Base-by-base conservation (phyloP, 192 early-diverging fungal genomes). In the Diversispora epigaea region DNA sequence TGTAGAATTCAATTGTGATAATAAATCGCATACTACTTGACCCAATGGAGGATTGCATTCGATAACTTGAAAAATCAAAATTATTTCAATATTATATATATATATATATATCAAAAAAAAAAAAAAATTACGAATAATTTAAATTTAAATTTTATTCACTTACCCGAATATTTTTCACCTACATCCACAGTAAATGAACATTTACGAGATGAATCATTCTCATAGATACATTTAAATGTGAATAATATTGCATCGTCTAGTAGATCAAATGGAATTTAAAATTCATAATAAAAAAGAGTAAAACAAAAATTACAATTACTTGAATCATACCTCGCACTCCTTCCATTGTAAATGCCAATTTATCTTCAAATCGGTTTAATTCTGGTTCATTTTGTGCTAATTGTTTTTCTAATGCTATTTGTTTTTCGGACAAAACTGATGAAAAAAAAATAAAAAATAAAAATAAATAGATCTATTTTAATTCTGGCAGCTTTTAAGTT, bases 21-120 rank as follows among this genome's bases (percentile, higher is more conserved):
- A 39, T n/a, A 64, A 44, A n/a, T 64, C 62, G 25, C 25, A 32
- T 14, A 44, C 62, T 41, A 64, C 10, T 14, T 64, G 62, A 21
- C 43, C 62, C n/a, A 64, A n/a, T 7, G 40, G 62, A 44, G 62
- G 62, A 43, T 32, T 64, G 43, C 62, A 64, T 64, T 64, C 62
- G 32, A 64, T 6, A 43, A 64, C 62, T 64, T 8, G 6, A 4
- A 6, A 54, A 54, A 4, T 17, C n/a, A 14, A 54, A 54, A 54
- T 17, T 10, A 17, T 11, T 17, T 54, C n/a, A 54, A 54, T 17
- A 11, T 54, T 17, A 11, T 17, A 1, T 32, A 32, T 32, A 32
- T 32, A 32, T 32, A 32, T 32, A 32, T 32, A 32, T 54, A 17
- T 54, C 10, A 17, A n/a, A n/a, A n/a, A n/a, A n/a, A n/a, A n/a